phyloP scores from a whole-genome alignment of 768 basidiomycete species.

The Leccinum disarticulatum region DNA sequence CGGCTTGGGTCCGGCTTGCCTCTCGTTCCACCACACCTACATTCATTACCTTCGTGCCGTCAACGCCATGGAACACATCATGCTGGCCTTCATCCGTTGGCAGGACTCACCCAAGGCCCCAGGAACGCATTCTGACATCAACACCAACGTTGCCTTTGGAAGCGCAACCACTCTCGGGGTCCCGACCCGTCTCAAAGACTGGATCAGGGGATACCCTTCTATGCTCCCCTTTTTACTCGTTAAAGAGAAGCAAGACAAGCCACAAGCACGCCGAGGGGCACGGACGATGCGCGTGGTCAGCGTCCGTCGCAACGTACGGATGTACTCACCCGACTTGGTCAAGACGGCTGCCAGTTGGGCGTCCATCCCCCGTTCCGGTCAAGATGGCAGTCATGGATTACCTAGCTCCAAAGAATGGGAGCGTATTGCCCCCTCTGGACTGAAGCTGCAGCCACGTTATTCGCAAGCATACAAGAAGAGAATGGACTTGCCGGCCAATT shows the following conservation, averaged over 20 bases:
- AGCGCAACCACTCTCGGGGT: constrained; percentile 64
- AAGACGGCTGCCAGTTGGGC: constrained; percentile 57
- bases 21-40: constrained; percentile 59
- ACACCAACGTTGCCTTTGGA: constrained; percentile 38
- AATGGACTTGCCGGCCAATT: constrained; percentile 63
- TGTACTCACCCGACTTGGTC: constrained; percentile 86
- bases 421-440: constrained; percentile 60
- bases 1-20: constrained; percentile 60
- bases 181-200: constrained; percentile 84
- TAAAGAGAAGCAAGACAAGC: constrained; percentile 46
- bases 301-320: constrained; percentile 78
- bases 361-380: constrained; percentile 30
- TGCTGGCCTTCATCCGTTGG: constrained; percentile 88
- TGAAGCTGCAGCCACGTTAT: constrained; percentile 65
- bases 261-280: constrained; percentile 72
- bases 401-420: constrained; percentile 74
- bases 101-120: constrained; percentile 56
- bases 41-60: constrained; percentile 75
- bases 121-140: constrained; percentile 27
- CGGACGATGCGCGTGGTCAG: constrained; percentile 75
- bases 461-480: constrained; percentile 75
- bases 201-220: constrained; percentile 87
- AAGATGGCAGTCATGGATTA: constrained; percentile 36
- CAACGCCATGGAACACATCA: constrained; percentile 87
- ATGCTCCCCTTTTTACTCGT: constrained; percentile 67